Evolutionary conservation across 2,329 filamentous ascomycete genomes (phyloP), one percentile per base, ranked within the genome.

Genomic region (Colletotrichum australisinense): DNA sequence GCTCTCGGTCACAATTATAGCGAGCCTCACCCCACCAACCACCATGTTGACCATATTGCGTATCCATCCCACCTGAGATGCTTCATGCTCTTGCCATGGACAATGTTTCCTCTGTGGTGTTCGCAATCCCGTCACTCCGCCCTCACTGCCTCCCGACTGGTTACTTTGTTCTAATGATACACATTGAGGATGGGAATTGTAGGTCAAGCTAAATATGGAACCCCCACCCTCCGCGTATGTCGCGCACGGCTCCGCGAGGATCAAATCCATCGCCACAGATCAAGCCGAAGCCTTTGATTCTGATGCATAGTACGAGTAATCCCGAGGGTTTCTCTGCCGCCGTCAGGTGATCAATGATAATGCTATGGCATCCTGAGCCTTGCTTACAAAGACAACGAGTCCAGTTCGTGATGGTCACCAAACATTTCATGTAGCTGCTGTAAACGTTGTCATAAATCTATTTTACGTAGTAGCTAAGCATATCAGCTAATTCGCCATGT

Each of bases 1-100:
- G 57, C 49, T 53, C 75, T 81, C 79, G 80, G 80, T 38, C n/a
- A 75, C 24, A 73, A 78, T 79, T 79, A 75, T 74, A 80, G 79
- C 80, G 80, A 81, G 77, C 67, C 12, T 63, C 38, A 35, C 59
- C 62, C 57, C 58, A 42, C 63, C 55, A 67, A 38, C 53, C 22
- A 53, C 38, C 38, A 42, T 19, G 19, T 19, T 19, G 19, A n/a
- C 42, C 42, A 49, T 35, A 35, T 12, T 35, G 32, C 32, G 32
- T 35, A 35, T 35, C 32, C 11, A 35, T n/a, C 19, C 19, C 42
- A 22, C 14, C 55, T n/a, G 26, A 24, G 12, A 32, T 42, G 24
- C 28, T 14, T 30, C 26, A 46, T 30, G 5, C n/a, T 53, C 6
- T 62, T 24, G 8, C 14, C 9, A 28, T n/a, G 8, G 14, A 24